phyloP scores from a whole-genome alignment of 352 stramenopile genomes.

The Pythium chondricola region DNA sequence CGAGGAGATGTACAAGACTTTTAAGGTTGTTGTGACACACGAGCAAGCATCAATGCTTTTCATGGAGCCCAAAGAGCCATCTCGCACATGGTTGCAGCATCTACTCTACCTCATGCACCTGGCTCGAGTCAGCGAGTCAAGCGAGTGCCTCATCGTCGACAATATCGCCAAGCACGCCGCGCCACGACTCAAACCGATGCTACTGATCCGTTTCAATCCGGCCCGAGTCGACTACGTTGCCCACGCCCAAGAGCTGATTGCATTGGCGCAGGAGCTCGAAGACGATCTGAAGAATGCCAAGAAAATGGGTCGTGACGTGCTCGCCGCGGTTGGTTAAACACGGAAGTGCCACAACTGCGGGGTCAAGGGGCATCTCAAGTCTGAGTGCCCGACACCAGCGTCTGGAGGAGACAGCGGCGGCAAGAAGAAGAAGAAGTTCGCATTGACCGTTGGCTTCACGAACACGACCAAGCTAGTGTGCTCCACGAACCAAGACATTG shows the following conservation, averaged over 20 bases:
- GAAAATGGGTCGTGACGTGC: neutral
- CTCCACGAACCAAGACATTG: neutral
- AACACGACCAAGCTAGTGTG: too few species aligned
- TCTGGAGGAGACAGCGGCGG: neutral
- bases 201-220: neutral
- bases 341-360: neutral
- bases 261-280: conserved; percentile 1
- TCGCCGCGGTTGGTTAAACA: neutral
- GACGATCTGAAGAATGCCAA: neutral
- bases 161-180: conserved; percentile 11
- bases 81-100: conserved; percentile 3
- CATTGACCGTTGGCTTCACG: too few species aligned
- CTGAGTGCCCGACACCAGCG: neutral
- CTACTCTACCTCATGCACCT: conserved; percentile 6
- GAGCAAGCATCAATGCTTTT: conserved; percentile 1
- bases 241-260: conserved; percentile 9
- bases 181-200: neutral
- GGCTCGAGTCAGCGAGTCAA: neutral
- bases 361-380: neutral
- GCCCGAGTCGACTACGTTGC: neutral
- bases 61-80: neutral
- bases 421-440: neutral
- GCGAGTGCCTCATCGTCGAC: neutral
- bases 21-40: neutral
- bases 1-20: neutral